These are phyloP conservation scores for Chlamydomonas schloesseri DNA, from an alignment of 139 green algal species.

Conservation along the genomic window DNA sequence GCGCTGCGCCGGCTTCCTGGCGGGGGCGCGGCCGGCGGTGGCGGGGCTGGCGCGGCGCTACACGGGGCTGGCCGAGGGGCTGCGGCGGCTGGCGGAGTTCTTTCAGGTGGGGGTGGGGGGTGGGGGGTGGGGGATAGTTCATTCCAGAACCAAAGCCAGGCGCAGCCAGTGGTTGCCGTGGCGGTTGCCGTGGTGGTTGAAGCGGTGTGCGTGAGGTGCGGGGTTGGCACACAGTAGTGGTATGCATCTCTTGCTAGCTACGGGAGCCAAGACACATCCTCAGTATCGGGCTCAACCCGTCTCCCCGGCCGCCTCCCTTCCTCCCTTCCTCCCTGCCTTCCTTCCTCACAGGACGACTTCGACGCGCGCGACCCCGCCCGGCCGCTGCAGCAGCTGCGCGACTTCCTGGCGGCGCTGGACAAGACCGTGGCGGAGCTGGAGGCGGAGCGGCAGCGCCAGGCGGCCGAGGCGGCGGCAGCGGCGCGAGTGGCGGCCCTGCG, in stretches of 20 bases:
- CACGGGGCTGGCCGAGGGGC: not conserved
- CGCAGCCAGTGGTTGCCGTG: too few species aligned
- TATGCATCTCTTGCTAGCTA: too few species aligned
- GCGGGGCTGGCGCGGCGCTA: not conserved
- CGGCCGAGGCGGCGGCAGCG: not conserved
- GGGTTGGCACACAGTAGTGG: too few species aligned
- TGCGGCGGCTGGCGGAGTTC: constrained; percentile 1
- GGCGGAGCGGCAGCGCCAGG: constrained; percentile 1
- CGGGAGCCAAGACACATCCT: too few species aligned
- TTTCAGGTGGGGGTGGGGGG: constrained; percentile 1
- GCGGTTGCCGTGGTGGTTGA: too few species aligned
- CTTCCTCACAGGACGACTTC: constrained; percentile 41
- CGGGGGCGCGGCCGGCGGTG: not conserved
- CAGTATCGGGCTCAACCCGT: too few species aligned
- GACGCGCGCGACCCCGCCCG: constrained; percentile 47
- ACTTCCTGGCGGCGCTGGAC: constrained; percentile 31
- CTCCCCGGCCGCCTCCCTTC: too few species aligned
- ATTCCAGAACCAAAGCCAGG: too few species aligned
- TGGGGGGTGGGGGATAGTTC: not conserved
- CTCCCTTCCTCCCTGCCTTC: too few species aligned
- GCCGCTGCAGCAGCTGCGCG: constrained; percentile 40
- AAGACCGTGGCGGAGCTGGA: constrained; percentile 12
- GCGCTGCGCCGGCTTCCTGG: constrained; percentile 14
- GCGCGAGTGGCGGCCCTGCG: too few species aligned
- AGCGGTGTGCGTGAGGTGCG: too few species aligned